Base-by-base conservation (phyloP, 2,329 filamentous ascomycete species). In the Aspergillus sp. region DNA sequence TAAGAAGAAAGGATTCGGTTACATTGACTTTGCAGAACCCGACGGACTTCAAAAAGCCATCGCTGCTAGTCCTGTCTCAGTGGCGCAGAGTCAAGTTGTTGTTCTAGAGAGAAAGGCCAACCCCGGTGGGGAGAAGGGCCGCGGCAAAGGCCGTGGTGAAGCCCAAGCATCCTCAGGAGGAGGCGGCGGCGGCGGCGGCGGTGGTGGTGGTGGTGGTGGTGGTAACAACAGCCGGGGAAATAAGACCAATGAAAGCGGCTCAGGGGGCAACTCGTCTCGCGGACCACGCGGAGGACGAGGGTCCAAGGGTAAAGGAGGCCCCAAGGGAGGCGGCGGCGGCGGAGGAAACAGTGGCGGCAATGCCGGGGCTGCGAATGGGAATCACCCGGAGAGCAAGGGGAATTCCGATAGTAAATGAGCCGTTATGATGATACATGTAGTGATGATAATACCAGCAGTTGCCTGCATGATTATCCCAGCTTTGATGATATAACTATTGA, bases 1-100 rank as follows among this genome's bases (percentile, higher is more conserved):
- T 73, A 93, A 92, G 75, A 90, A 93, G 70, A 97, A 97, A 75
- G 92, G 92, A 0, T 96, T 97, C 70, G 94, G 92, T 2, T 97
- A 97, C 73, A 89, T 96, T 41, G 91, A 97, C 64, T 98, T 97
- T 78, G 84, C 85, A 9, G 88, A 92, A 21, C 84, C 89, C 0
- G 87, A 88, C 8, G 84, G 85, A 9, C 81, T 98, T 25, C 85
- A 86, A 68, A 92, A 91, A 70, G 94, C 94, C 5, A 87, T 97
- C 71, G 84, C 87, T 15, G 91, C 90, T 12, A 96, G 92, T 70
- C 91, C 91, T 0, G 84, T 97, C 30, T 81, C 89, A 19, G 89
- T 98, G 10, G 93, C 90, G 0, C 90, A 96, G 72, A 92, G 91
- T 6, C 89, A 89, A 9, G 91, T 98, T 2, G 91, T 96, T 65